Conservation (phyloP, 169 alveolate genomes). For the Theileria parva region DNA sequence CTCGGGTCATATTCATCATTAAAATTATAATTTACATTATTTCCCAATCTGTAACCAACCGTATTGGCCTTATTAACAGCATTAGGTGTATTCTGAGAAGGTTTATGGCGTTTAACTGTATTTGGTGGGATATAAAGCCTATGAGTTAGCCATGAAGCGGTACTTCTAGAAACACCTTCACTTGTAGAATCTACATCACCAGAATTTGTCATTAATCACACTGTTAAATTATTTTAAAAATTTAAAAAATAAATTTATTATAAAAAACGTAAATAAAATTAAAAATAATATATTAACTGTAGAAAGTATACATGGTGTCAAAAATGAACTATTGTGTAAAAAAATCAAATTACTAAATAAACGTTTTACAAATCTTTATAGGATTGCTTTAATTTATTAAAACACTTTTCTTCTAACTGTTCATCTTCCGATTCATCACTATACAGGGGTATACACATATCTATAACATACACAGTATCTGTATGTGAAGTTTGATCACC, state of each 20-base stretch:
- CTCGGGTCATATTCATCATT: conserved; percentile 61
- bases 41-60: neutral
- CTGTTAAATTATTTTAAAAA: neutral
- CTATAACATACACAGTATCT: conserved; percentile 28
- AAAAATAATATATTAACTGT: neutral
- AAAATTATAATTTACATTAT: conserved; percentile 33
- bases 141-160: conserved; percentile 31
- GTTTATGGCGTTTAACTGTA: conserved; percentile 18
- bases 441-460: neutral
- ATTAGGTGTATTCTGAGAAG: neutral
- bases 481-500: conserved; percentile 42
- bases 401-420: conserved; percentile 2
- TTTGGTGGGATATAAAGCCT: conserved; percentile 26
- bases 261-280: neutral
- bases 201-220: conserved; percentile 9
- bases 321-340: neutral
- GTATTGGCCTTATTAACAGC: neutral
- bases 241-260: neutral
- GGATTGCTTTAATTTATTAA: conserved; percentile 55
- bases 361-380: conserved; percentile 46
- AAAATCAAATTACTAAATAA: neutral
- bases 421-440: conserved; percentile 43
- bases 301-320: neutral
- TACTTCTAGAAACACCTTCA: conserved; percentile 16
- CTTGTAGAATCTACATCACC: neutral